Conservation (phyloP, 2,329 filamentous ascomycete species). For the Exutisphaerella laricina region DNA sequence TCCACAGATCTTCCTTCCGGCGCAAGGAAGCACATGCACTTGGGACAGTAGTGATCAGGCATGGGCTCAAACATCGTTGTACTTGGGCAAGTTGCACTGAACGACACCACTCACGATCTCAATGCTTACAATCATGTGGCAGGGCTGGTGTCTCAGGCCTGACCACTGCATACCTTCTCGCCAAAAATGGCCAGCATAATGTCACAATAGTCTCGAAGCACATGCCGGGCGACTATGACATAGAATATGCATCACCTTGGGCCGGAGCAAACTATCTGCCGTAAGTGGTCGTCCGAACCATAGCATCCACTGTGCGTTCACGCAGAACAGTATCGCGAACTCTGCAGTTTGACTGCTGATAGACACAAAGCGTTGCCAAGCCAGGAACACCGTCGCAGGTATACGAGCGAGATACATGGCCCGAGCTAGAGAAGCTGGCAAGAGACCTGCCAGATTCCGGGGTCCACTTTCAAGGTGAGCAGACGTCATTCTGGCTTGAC, state of each 20-base stretch:
- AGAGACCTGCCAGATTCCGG: constrained; percentile 68
- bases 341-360: too few relatives aligned
- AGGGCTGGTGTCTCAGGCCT: constrained; percentile 59
- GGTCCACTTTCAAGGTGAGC: constrained; percentile 62
- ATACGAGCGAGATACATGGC: constrained; percentile 43
- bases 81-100: constrained; percentile 46
- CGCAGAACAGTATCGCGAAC: too few relatives aligned
- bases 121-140: constrained; percentile 4
- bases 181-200: constrained; percentile 49
- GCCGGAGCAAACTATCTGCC: constrained; percentile 76
- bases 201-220: constrained; percentile 76
- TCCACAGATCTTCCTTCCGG: too few relatives aligned
- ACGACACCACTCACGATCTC: too few relatives aligned
- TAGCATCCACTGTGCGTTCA: too few relatives aligned
- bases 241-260: constrained; percentile 86
- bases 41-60: too few relatives aligned
- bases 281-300: constrained; percentile 18
- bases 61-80: constrained; percentile 41
- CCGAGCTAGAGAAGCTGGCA: constrained; percentile 40
- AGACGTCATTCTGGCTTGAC: background rate
- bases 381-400: constrained; percentile 36
- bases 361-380: constrained; percentile 34
- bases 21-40: too few relatives aligned
- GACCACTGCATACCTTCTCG: constrained; percentile 59
- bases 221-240: constrained; percentile 89